Evolutionary conservation across 1,139 yeast genomes (phyloP).

Genomic region (Geotrichum phurueaensis): DNA sequence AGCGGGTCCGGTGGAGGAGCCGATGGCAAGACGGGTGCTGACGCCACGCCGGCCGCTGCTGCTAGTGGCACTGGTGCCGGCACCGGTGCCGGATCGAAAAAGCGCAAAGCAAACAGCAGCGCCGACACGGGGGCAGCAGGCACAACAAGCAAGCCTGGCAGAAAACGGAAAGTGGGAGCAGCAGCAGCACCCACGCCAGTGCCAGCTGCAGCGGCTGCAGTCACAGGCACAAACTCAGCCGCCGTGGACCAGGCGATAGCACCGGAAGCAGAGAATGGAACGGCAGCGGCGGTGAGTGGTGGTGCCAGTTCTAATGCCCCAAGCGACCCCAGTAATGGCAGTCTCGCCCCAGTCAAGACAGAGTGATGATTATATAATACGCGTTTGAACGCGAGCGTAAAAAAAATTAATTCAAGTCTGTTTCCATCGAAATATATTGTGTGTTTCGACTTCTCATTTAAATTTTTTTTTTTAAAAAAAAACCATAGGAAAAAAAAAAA

Average conservation of each 20-base stretch:
- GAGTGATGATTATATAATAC: neutral
- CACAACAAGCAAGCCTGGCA: neutral
- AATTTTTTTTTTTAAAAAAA: no score
- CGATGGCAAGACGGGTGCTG: neutral
- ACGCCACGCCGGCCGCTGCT: neutral
- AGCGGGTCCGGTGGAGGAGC: constrained; percentile 2
- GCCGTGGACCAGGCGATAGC: no score
- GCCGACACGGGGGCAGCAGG: neutral
- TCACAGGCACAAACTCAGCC: no score
- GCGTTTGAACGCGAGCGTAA: neutral
- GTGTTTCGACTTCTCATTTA: neutral
- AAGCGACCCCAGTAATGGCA: neutral
- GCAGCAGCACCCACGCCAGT: neutral
- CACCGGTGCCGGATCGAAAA: constrained; percentile 2
- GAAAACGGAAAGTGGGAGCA: constrained; percentile 4
- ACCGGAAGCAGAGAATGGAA: neutral
- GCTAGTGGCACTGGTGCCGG: neutral
- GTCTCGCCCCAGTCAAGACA: neutral
- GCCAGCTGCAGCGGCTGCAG: neutral
- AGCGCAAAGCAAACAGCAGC: neutral
- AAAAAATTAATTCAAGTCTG: no score
- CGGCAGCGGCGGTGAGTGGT: neutral
- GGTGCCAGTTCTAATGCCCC: neutral
- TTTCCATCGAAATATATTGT: no score
- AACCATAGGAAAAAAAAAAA: neutral